Base-by-base conservation (phyloP, 768 basidiomycete genomes). In the Kwoniella europaea region DNA sequence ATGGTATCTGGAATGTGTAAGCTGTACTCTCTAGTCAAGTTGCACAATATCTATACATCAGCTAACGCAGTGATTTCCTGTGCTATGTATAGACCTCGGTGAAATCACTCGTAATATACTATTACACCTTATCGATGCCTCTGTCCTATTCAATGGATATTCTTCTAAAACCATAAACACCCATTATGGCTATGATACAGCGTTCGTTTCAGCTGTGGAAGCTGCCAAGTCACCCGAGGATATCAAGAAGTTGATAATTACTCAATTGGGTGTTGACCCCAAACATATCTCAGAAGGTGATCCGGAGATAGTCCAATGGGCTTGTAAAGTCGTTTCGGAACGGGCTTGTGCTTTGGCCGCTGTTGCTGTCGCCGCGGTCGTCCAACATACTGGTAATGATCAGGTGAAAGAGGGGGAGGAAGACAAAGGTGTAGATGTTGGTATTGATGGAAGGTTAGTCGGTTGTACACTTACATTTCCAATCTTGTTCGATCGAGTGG, bases 1-100 rank as follows among this genome's bases (percentile, higher is more conserved):
- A 93, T 97, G 85, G 91, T 99, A 75, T 97, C 94, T 1, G 97
- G 97, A 67, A 98, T 99, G 96, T 99, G 82, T 83, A 64, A 69
- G 80, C 78, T 27, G 2, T 27, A 41, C 50, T 2, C 50, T 2
- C 16, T 27, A 13, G 20, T 15, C n/a, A 43, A 16, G 27, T 4
- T 27, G 27, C 27, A 27, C 27, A 27, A 27, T 3, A 27, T 27
- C 27, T 42, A 66, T n/a, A 61, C 22, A 41, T 22, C 43, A 22
- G 7, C 24, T 65, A 18, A 65, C 29, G 24, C 43, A 6, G 35
- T 35, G 35, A 35, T 6, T 9, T 7, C 27, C 20, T 29, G 18
- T 66, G 63, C 67, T 27, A 35, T 35, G 35, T 69, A 10, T 72
- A 85, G 84, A 99, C 83, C 89, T 98, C 52, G 97, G 97, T 67